Evolutionary conservation across 106 monocot genomes (phyloP), one percentile per base, ranked within the genome.

Genomic region (Platanthera guangdongensis): DNA sequence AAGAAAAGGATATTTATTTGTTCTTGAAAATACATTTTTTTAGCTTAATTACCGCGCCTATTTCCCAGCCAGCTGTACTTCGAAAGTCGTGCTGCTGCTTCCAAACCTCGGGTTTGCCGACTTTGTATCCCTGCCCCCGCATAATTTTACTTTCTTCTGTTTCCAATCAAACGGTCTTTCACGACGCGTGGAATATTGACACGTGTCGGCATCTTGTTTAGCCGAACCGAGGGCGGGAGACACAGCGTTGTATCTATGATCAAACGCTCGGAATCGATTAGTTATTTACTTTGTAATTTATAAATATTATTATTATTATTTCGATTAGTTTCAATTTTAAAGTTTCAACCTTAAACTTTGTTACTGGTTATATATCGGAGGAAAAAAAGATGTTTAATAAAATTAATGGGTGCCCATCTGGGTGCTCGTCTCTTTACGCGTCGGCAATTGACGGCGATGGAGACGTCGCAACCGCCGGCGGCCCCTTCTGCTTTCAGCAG

Each of bases 1-100:
- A 57, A 45, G 32, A 46, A 57, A 57, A 51, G 9, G 18, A 75
- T 55, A 57, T 19, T 55, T 19, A 75, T 75, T 75, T 50, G 57
- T 52, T 75, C 54, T 53, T 4, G 1, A 21, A 50, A 50, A 51
- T 4, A 51, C 2, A 51, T 51, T 51, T 21, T 12, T 46, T 4
- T 21, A 52, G 28, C 1, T 50, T 51, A 11, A 52, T 73, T 52
- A 39, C 30, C 9, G 39, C 21, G 59, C 59, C 19, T 7, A 19
- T 60, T 30, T 70, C 16, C 70, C 9, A 1, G n/a, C 70, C 70
- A 70, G 70, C 70, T 70, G 70, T 11, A 16, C 47, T 14, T 70
- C 16, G 70, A 15, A 70, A 70, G 16, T 70, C 70, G 70, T 7
- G 6, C 47, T 47, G n/a, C 47, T 25, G 47, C 6, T 25, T 25